phyloP scores from a whole-genome alignment of 495 filamentous ascomycete species.

The Aspergillus hancockii region DNA sequence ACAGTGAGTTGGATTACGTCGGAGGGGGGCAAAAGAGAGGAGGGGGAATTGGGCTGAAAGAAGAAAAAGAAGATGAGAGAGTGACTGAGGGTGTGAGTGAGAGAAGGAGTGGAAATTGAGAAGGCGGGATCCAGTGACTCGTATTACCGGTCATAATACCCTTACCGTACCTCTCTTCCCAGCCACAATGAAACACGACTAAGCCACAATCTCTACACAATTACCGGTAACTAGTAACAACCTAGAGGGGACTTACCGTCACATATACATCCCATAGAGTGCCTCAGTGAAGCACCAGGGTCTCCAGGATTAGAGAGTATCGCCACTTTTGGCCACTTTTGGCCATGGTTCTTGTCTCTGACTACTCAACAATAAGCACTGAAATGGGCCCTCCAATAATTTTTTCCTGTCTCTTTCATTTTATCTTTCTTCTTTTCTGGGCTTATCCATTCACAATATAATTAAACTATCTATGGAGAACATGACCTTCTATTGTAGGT shows the following conservation, averaged over 20 bases:
- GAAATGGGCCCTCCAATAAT: not conserved
- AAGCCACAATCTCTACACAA: not conserved
- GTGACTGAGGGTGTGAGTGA: conserved; percentile 13
- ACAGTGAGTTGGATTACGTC: conserved; percentile 21
- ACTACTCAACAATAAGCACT: not conserved
- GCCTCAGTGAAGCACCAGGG: too few species aligned
- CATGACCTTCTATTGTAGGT: not conserved
- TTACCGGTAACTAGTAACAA: too few species aligned
- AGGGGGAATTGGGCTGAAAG: conserved; percentile 23
- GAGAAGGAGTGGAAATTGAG: conserved; percentile 4
- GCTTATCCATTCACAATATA: not conserved
- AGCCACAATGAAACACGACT: conserved; percentile 1
- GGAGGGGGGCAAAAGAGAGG: conserved; percentile 12
- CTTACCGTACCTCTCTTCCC: conserved; percentile 1
- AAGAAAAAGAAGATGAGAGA: conserved; percentile 15
- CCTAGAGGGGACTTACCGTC: too few species aligned
- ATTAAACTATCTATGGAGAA: not conserved
- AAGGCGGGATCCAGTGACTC: conserved; percentile 8
- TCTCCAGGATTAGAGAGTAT: too few species aligned
- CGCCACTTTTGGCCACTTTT: conserved; percentile 16
- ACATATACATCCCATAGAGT: too few species aligned
- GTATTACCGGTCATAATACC: conserved; percentile 6
- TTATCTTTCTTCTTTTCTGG: not conserved
- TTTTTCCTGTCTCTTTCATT: conserved; percentile 4
- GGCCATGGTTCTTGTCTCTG: not conserved